A percentile compares a stretch with the other conserved stretches of the same genome.
These are phyloP conservation scores for Elasticomyces elasticus DNA, from an alignment of 495 filamentous ascomycete genomes.

Conservation along the genomic window DNA sequence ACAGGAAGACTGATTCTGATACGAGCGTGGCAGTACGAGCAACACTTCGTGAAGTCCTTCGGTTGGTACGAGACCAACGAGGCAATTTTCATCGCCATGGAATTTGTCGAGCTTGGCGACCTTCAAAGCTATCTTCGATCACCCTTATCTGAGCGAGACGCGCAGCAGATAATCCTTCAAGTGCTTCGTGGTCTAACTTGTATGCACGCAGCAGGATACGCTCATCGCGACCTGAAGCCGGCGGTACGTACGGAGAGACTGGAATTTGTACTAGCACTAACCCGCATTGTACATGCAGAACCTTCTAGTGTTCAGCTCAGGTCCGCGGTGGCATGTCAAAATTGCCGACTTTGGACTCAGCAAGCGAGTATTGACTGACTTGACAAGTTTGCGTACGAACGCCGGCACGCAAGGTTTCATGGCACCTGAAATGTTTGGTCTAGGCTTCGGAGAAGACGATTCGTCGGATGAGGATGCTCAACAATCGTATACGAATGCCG, in stretches of 20 bases:
- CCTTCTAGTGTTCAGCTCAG: conserved; percentile 18
- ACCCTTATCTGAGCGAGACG: conserved; percentile 6
- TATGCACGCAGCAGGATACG: conserved; percentile 26
- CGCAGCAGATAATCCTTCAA: conserved; percentile 14
- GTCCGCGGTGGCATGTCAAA: conserved; percentile 22
- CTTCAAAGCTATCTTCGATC: not conserved
- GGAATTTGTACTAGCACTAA: conserved; percentile 4
- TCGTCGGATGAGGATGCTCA: not conserved
- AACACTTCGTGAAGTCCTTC: conserved; percentile 17
- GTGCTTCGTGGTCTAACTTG: conserved; percentile 17
- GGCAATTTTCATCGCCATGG: not conserved
- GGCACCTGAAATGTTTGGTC: conserved; percentile 26
- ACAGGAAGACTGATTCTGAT: no score
- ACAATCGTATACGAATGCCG: not conserved
- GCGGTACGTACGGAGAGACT: no score
- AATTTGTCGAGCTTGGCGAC: not conserved
- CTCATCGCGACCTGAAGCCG: conserved; percentile 27
- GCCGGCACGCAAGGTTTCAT: conserved; percentile 22
- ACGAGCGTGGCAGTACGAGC: conserved; percentile 19
- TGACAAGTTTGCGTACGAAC: conserved; percentile 10
- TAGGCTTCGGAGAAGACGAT: not conserved
- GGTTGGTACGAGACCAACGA: conserved; percentile 18
- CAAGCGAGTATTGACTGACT: conserved; percentile 20
- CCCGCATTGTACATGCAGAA: conserved; percentile 17
- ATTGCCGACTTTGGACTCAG: conserved; percentile 24